Percentiles rank a stretch among this genome's conserved stretches.
These are phyloP conservation scores for Metarhizium sp. DNA, from an alignment of 2,329 filamentous ascomycete genomes.

Conservation along the genomic window DNA sequence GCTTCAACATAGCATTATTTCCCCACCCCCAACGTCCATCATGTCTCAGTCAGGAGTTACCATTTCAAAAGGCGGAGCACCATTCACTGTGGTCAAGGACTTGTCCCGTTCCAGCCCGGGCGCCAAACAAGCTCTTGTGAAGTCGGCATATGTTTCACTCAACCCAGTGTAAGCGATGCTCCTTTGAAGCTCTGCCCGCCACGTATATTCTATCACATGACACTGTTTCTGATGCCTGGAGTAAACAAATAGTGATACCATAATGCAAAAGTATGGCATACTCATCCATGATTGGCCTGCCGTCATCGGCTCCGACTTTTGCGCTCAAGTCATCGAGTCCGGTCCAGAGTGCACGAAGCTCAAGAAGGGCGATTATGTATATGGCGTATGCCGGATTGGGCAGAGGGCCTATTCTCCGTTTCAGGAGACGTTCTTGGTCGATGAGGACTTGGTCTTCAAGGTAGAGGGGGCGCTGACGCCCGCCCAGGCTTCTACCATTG, in stretches of 20 bases:
- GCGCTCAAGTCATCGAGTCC: slow-evolving; percentile 21
- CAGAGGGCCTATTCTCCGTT: slow-evolving; percentile 23
- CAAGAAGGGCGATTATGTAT: slow-evolving; percentile 23
- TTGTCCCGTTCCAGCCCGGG: too few species aligned
- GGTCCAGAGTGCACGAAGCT: slow-evolving; percentile 21
- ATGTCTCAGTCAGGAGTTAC: too few species aligned
- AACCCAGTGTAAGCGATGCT: too few species aligned
- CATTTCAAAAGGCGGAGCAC: too few species aligned
- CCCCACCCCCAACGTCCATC: too few species aligned
- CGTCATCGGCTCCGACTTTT: slow-evolving; percentile 27
- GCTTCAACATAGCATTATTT: too few species aligned
- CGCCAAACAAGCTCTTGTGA: too few species aligned
- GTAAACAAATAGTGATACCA: slow-evolving; percentile 12
- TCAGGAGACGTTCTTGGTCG: slow-evolving; percentile 27
- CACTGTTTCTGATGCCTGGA: not conserved
- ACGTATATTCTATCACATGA: too few species aligned
- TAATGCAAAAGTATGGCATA: slow-evolving; percentile 23
- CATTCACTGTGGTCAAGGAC: too few species aligned
- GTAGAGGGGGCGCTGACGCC: slow-evolving; percentile 6
- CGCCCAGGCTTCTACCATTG: too few species aligned
- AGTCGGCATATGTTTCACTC: too few species aligned
- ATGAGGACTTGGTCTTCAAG: slow-evolving; percentile 25
- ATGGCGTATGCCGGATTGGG: slow-evolving; percentile 25
- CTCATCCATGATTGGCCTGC: slow-evolving; percentile 24
- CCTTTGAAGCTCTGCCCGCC: too few species aligned